Percentiles rank a stretch among this genome's conserved stretches.
Evolutionary conservation across 805 yeast genomes (phyloP).

Genomic region (Metschnikowia matae): DNA sequence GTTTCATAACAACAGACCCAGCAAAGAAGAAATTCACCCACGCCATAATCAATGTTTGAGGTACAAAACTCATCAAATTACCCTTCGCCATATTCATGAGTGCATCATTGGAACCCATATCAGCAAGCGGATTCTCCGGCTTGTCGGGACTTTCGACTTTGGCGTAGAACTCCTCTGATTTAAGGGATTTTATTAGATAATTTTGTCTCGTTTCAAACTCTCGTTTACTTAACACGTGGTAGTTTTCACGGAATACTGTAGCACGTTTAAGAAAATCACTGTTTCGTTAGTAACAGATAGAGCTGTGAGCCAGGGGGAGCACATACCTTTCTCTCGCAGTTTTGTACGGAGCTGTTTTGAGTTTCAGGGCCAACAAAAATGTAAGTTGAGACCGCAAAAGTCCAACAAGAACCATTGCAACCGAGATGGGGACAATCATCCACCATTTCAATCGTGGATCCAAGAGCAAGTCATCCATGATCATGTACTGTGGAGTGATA

Average conservation of each 20-base stretch:
- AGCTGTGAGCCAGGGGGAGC: not conserved
- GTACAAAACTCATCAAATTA: constrained; percentile 77
- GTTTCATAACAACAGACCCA: constrained; percentile 72
- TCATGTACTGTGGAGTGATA: not conserved
- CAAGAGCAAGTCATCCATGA: constrained; percentile 25
- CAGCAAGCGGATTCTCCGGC: constrained; percentile 61
- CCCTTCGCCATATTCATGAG: constrained; percentile 75
- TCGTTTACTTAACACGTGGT: constrained; percentile 43
- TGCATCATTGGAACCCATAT: constrained; percentile 67
- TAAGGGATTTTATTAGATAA: constrained; percentile 45
- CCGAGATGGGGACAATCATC: constrained; percentile 86
- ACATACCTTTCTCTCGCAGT: constrained; percentile 48
- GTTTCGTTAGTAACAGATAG: constrained; percentile 8
- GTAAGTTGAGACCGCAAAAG: constrained; percentile 68
- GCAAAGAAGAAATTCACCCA: constrained; percentile 94
- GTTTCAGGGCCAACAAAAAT: constrained; percentile 52
- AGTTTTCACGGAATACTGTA: constrained; percentile 52
- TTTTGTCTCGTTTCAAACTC: constrained; percentile 54
- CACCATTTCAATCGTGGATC: constrained; percentile 84
- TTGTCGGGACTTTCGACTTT: constrained; percentile 38
- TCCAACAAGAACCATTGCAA: constrained; percentile 88
- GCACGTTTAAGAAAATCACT: constrained; percentile 59
- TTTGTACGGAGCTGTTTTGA: constrained; percentile 49
- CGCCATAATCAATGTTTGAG: constrained; percentile 92
- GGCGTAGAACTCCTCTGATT: constrained; percentile 53